These are phyloP conservation scores for Aspergillus niger DNA, from an alignment of 2,329 filamentous ascomycete genomes.

Conservation along the genomic window DNA sequence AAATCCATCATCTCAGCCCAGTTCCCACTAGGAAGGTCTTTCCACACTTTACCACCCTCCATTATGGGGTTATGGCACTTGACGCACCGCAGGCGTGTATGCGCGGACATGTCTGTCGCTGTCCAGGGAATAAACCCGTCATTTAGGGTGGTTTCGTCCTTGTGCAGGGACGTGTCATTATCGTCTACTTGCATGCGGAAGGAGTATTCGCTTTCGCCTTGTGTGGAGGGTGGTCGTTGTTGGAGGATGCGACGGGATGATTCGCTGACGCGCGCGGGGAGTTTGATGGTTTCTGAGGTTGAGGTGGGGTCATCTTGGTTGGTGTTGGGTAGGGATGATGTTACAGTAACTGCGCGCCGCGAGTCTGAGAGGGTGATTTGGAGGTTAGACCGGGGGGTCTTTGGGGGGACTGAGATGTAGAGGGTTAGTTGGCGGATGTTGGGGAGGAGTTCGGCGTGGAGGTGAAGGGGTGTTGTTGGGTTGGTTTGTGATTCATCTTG, in stretches of 20 bases:
- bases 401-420: conserved; percentile 51
- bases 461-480: conserved; percentile 26
- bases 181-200: conserved; percentile 56
- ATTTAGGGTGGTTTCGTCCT: neutral
- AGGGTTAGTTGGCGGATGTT: conserved; percentile 63
- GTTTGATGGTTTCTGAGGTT: conserved; percentile 45
- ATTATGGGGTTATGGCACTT: conserved; percentile 39
- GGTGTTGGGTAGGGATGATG: conserved; percentile 32
- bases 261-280: conserved; percentile 47
- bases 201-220: conserved; percentile 43
- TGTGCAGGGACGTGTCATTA: conserved; percentile 15
- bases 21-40: conserved; percentile 90
- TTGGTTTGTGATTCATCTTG: neutral
- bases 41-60: conserved; percentile 62
- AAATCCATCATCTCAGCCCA: conserved; percentile 99
- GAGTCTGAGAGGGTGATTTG: conserved; percentile 38
- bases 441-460: conserved; percentile 63
- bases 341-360: conserved; percentile 36
- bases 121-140: conserved; percentile 43
- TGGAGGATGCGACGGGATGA: conserved; percentile 27
- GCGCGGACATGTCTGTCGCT: conserved; percentile 38
- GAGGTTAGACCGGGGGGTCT: conserved; percentile 16
- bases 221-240: neutral
- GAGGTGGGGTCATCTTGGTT: conserved; percentile 18
- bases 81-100: conserved; percentile 41